Conservation (phyloP, 257 asterid species). For the Ehretia macrophylla region DNA sequence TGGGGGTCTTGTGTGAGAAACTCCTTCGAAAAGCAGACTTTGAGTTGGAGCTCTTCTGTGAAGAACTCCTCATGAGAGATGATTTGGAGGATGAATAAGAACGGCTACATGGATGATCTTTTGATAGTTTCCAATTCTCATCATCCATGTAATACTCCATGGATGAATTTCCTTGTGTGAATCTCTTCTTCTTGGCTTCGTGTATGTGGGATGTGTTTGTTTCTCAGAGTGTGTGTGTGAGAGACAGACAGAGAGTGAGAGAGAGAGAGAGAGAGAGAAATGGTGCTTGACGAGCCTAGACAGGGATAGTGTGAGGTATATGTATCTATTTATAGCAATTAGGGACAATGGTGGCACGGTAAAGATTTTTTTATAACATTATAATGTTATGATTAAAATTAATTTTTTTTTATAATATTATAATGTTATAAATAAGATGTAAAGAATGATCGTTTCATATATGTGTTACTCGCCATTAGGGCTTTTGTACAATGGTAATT, state of each 20-base stretch:
- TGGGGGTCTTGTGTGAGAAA: constrained; percentile 38
- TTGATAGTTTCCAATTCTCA: constrained; percentile 58
- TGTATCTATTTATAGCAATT: constrained; percentile 45
- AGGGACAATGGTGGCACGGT: not conserved
- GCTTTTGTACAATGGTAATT: no score
- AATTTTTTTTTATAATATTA: no score
- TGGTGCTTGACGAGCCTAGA: constrained; percentile 1
- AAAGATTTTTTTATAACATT: no score
- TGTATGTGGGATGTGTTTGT: constrained; percentile 5
- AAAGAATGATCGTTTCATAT: no score
- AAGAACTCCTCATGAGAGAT: constrained; percentile 43
- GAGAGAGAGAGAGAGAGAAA: not conserved
- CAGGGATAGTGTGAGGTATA: constrained; percentile 20
- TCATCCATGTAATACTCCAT: constrained; percentile 86
- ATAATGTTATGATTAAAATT: no score
- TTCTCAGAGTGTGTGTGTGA: constrained; percentile 1
- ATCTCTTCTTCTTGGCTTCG: not conserved
- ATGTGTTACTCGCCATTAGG: no score
- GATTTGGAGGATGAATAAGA: constrained; percentile 30
- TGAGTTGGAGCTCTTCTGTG: constrained; percentile 36
- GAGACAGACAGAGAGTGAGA: not conserved
- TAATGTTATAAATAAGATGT: no score
- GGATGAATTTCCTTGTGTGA: not conserved
- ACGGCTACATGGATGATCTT: constrained; percentile 37
- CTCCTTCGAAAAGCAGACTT: constrained; percentile 43